phyloP scores from a whole-genome alignment of 106 monocot species.

The Agapanthus africanus region DNA sequence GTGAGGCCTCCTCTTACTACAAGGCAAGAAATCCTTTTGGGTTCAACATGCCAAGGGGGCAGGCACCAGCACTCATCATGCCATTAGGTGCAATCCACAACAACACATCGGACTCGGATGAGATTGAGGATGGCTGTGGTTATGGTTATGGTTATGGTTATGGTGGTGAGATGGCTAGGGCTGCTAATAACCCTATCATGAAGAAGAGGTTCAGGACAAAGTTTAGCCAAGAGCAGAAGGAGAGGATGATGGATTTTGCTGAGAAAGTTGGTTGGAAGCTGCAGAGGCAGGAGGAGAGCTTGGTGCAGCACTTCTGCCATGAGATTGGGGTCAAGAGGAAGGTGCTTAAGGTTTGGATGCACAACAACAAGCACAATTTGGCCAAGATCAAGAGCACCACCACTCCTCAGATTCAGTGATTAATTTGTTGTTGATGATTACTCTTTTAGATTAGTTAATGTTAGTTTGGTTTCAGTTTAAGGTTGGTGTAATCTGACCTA shows the following conservation, averaged over 20 bases:
- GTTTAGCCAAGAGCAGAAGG: constrained; percentile 17
- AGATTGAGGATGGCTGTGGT: constrained; percentile 18
- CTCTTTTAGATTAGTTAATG: neutral
- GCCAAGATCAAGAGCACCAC: neutral
- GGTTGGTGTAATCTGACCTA: too few species aligned
- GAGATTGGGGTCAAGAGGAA: constrained; percentile 20
- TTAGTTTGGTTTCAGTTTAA: neutral
- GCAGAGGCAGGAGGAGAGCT: constrained; percentile 14
- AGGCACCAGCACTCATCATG: constrained; percentile 31
- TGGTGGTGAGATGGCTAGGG: constrained; percentile 2
- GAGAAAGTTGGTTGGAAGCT: constrained; percentile 15
- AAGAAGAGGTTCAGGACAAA: constrained; percentile 52
- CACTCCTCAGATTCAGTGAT: neutral
- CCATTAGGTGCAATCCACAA: constrained; percentile 33
- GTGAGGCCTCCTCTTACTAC: constrained; percentile 21
- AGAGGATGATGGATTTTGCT: constrained; percentile 19
- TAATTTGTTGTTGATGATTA: neutral
- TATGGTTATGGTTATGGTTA: neutral
- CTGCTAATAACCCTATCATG: neutral
- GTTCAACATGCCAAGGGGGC: constrained; percentile 15
- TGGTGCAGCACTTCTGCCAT: constrained; percentile 16
- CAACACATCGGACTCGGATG: constrained; percentile 23
- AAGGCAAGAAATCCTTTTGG: too few species aligned
- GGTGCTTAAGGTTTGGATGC: constrained; percentile 22
- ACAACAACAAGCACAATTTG: constrained; percentile 12